Evolutionary conservation across 176 grass and related monocot genomes (phyloP).

Genomic region (sorghum (Sorghum bicolor)): DNA sequence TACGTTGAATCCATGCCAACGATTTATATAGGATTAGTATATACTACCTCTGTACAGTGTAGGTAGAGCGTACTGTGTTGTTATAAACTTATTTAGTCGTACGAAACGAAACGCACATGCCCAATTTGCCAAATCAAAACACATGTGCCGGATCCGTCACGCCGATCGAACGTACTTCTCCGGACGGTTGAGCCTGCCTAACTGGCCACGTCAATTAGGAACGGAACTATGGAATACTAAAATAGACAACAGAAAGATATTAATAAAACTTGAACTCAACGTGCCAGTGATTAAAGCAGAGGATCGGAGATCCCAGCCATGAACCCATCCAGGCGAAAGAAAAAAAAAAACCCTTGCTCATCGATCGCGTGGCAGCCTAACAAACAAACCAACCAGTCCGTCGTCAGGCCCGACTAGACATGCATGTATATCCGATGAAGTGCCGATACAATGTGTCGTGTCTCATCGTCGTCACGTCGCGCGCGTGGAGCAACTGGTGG

Average conservation of each 20-base stretch:
- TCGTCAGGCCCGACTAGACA: no score
- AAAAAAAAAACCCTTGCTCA: background rate
- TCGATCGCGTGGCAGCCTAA: background rate
- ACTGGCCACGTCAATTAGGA: background rate
- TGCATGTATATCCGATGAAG: no score
- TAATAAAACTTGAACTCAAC: background rate
- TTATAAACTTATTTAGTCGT: background rate
- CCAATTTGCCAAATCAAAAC: background rate
- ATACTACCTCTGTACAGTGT: background rate
- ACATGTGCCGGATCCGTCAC: slow-evolving; percentile 15
- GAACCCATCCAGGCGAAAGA: no score
- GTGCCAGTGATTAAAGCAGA: background rate
- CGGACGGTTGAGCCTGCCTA: background rate
- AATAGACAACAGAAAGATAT: background rate
- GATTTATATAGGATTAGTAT: background rate
- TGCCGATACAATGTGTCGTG: background rate
- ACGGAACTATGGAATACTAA: background rate
- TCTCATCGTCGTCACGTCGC: background rate
- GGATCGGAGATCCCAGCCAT: background rate
- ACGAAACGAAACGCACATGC: background rate
- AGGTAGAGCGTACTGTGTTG: background rate
- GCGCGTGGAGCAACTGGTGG: background rate
- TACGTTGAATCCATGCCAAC: background rate
- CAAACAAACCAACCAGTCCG: no score
- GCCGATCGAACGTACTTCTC: background rate